Conservation (phyloP, 257 asterid species). For the Petunia secreta region DNA sequence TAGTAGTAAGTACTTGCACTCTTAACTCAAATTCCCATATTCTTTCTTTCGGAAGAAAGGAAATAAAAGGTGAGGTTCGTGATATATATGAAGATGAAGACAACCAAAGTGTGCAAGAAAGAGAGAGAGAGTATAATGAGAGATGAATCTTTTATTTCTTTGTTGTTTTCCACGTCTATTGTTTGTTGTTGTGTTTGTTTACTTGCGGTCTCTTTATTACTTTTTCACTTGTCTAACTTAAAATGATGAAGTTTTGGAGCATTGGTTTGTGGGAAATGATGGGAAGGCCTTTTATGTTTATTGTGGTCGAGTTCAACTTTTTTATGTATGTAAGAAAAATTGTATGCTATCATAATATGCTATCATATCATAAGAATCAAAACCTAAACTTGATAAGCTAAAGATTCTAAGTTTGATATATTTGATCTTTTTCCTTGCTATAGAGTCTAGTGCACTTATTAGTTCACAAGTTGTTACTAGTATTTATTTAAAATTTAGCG, state of each 20-base stretch:
- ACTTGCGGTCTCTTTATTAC: constrained; percentile 14
- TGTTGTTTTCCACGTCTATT: constrained; percentile 40
- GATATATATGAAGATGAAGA: background rate
- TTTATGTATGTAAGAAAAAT: too few relatives aligned
- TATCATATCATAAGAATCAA: too few relatives aligned
- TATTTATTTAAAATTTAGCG: too few relatives aligned
- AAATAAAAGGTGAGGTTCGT: background rate
- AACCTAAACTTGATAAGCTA: too few relatives aligned
- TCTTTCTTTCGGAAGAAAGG: background rate
- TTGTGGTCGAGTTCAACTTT: constrained; percentile 12
- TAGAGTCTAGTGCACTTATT: too few relatives aligned
- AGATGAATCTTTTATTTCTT: background rate
- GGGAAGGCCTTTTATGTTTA: constrained; percentile 34
- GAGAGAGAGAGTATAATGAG: background rate
- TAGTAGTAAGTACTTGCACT: background rate
- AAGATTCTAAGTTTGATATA: too few relatives aligned
- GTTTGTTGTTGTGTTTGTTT: constrained; percentile 32
- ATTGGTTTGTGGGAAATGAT: constrained; percentile 50
- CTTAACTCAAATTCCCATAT: background rate
- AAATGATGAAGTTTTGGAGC: constrained; percentile 51
- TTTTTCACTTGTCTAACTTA: constrained; percentile 53
- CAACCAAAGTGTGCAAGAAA: too few relatives aligned
- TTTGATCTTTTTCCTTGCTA: too few relatives aligned
- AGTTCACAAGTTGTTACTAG: too few relatives aligned
- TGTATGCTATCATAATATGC: too few relatives aligned